Conservation (phyloP, 495 filamentous ascomycete genomes). For the Amphirosellinia nigrospora region DNA sequence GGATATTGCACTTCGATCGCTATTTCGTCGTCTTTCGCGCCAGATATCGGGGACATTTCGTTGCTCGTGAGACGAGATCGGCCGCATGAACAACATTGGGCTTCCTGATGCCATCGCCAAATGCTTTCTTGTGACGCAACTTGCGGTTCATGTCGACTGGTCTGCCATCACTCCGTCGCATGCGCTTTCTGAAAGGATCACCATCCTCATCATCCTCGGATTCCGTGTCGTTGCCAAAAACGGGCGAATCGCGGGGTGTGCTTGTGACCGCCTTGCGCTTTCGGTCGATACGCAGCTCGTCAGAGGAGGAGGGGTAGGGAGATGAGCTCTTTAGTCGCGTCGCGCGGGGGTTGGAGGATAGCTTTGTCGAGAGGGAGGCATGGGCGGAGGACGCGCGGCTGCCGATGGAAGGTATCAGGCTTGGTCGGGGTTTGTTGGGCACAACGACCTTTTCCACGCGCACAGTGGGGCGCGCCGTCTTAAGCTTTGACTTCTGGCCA, state of each 20-base stretch:
- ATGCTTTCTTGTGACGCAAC: conserved; percentile 64
- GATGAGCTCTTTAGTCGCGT: conserved; percentile 42
- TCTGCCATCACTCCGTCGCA: conserved; percentile 34
- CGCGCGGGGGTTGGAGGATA: conserved; percentile 34
- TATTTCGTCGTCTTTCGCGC: conserved; percentile 57
- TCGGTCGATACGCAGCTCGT: conserved; percentile 36
- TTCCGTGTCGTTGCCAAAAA: conserved; percentile 37
- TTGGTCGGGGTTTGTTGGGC: conserved; percentile 32
- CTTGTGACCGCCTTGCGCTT: conserved; percentile 41
- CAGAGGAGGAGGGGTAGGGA: conserved; percentile 44
- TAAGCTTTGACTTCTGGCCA: conserved; percentile 39
- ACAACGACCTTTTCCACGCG: conserved; percentile 45
- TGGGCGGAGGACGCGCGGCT: conserved; percentile 29
- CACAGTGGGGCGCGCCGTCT: conserved; percentile 40
- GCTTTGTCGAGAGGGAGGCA: conserved; percentile 32
- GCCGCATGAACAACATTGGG: conserved; percentile 67
- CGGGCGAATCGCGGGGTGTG: conserved; percentile 40
- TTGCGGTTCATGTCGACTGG: conserved; percentile 61
- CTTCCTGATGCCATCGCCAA: conserved; percentile 61
- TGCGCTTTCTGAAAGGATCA: conserved; percentile 38
- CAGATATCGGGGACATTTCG: conserved; percentile 55
- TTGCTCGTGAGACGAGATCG: conserved; percentile 63
- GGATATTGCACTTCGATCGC: conserved; percentile 73
- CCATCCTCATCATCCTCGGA: conserved; percentile 35
- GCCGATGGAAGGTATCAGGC: conserved; percentile 20